These are phyloP conservation scores for Omphalea diandra DNA, from an alignment of 441 rosid species.

Conservation along the genomic window DNA sequence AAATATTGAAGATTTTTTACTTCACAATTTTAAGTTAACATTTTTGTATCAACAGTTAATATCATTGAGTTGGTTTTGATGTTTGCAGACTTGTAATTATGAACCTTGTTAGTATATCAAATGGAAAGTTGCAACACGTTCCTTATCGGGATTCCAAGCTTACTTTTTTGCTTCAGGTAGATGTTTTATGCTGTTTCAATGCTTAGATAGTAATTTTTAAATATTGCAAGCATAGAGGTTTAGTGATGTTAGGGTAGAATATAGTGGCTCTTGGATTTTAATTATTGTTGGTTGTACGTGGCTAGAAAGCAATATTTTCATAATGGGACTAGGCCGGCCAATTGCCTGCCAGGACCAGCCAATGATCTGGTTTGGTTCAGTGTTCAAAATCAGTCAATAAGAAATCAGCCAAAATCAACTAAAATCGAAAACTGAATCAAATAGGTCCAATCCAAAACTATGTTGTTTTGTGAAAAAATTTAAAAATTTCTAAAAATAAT, in stretches of 20 bases:
- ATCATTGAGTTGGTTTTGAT: conserved; percentile 18
- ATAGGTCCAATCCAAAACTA: no score
- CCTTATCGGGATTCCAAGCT: conserved; percentile 99
- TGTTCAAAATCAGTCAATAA: no score
- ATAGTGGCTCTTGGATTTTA: neutral
- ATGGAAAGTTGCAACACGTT: conserved; percentile 94
- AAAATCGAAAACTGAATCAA: no score
- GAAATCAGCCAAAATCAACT: no score
- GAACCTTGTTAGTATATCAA: conserved; percentile 94
- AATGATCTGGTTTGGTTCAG: no score
- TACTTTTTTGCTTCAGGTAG: conserved; percentile 97
- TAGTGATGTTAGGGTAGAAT: neutral
- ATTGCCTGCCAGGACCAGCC: no score
- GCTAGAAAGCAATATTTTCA: no score
- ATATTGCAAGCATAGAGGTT: neutral
- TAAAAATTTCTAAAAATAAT: no score
- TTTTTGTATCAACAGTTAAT: conserved; percentile 7
- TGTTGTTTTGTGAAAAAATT: no score
- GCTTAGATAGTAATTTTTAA: neutral
- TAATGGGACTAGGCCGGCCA: no score
- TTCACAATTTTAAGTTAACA: conserved; percentile 14
- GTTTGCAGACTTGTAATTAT: conserved; percentile 89
- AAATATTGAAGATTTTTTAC: conserved; percentile 12
- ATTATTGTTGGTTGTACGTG: neutral
- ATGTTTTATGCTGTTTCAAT: neutral